Percentiles rank a stretch among this genome's conserved stretches.
These are phyloP conservation scores for Corylus americana DNA, from an alignment of 306 rosid genomes.

Conservation along the genomic window DNA sequence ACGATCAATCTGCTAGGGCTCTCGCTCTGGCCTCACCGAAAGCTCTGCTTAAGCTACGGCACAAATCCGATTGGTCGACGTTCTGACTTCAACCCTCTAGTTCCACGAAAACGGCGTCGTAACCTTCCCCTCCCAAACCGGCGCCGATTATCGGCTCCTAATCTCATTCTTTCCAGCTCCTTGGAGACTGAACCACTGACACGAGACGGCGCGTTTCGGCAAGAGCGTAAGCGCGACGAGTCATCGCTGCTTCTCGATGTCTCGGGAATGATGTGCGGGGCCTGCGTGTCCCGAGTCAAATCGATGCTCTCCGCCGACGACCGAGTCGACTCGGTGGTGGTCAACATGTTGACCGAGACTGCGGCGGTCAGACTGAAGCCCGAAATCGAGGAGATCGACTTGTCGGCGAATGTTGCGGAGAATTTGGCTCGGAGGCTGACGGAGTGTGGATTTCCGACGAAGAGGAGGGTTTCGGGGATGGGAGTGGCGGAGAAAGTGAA, in stretches of 20 bases:
- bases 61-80: slow-evolving; percentile 25
- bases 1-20: slow-evolving; percentile 42
- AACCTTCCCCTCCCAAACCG: slow-evolving; percentile 9
- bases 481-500: slow-evolving; percentile 88
- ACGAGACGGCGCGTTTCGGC: slow-evolving; percentile 17
- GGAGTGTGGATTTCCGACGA: slow-evolving; percentile 82
- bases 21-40: slow-evolving; percentile 42
- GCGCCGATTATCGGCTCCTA: slow-evolving; percentile 17
- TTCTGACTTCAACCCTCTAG: slow-evolving; percentile 41
- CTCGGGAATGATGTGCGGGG: slow-evolving; percentile 96
- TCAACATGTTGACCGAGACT: slow-evolving; percentile 95
- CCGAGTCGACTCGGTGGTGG: slow-evolving; percentile 85
- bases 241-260: slow-evolving; percentile 74
- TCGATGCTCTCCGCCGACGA: slow-evolving; percentile 69
- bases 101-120: slow-evolving; percentile 31
- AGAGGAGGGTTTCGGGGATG: slow-evolving; percentile 57
- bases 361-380: slow-evolving; percentile 79
- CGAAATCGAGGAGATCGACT: slow-evolving; percentile 32
- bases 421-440: slow-evolving; percentile 67
- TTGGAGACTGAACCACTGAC: slow-evolving; percentile 29
- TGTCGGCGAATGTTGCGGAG: slow-evolving; percentile 54
- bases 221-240: slow-evolving; percentile 34
- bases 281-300: slow-evolving; percentile 88
- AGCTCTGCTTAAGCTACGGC: slow-evolving; percentile 33
- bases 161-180: slow-evolving; percentile 47